Conservation (phyloP, 192 early-diverging fungal genomes). For the Coemansia sp. region DNA sequence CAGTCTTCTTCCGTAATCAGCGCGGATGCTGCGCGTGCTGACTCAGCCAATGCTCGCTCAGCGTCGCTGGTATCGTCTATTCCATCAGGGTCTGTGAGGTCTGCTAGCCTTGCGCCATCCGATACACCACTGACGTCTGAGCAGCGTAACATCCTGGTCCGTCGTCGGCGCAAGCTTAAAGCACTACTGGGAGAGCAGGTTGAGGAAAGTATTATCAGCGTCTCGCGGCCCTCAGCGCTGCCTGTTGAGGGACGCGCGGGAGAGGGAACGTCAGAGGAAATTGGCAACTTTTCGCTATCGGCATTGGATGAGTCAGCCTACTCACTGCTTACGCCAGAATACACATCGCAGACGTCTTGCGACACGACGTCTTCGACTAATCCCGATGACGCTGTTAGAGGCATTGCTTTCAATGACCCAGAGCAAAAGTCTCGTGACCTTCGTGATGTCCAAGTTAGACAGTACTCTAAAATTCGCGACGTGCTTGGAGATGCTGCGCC, state of each 20-base stretch:
- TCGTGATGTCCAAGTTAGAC: constrained; percentile 21
- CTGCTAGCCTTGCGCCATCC: background rate
- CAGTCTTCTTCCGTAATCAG: background rate
- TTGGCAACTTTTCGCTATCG: background rate
- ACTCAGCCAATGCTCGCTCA: background rate
- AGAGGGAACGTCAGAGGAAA: background rate
- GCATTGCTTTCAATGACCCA: background rate
- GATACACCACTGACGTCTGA: constrained; percentile 45
- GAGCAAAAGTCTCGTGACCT: background rate
- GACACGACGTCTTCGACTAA: background rate
- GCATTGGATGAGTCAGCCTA: constrained; percentile 10
- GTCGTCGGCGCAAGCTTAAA: constrained; percentile 61
- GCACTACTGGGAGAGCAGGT: constrained; percentile 62
- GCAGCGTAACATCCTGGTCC: constrained; percentile 60
- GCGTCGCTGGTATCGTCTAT: constrained; percentile 5
- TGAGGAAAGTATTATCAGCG: constrained; percentile 47
- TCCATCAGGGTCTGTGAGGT: constrained; percentile 16
- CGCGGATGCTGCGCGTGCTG: background rate
- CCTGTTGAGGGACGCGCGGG: background rate
- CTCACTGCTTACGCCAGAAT: constrained; percentile 23
- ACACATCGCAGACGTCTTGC: constrained; percentile 13
- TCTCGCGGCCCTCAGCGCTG: background rate
- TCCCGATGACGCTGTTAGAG: too few relatives aligned
- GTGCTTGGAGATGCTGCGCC: constrained; percentile 37
- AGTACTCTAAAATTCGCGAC: constrained; percentile 35